phyloP scores from a whole-genome alignment of 139 green algal species.

The Limnomonas spitsbergensis region DNA sequence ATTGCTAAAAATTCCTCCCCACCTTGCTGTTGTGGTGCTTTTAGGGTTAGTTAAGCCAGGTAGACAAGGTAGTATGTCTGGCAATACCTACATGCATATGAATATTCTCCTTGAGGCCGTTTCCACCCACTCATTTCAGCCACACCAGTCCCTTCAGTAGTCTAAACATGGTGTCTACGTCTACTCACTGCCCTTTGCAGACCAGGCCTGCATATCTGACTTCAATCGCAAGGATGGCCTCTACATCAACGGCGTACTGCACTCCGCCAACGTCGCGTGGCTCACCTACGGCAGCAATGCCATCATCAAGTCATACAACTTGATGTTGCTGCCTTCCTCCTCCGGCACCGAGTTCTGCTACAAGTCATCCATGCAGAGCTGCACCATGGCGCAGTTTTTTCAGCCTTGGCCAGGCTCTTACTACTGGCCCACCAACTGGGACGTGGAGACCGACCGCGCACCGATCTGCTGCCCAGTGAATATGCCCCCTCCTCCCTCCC shows the following conservation, averaged over 20 bases:
- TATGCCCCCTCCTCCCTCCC: not conserved
- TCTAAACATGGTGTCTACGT: no score
- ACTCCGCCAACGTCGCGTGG: not conserved
- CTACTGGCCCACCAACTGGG: not conserved
- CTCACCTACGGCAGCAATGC: not conserved
- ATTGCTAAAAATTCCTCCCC: no score
- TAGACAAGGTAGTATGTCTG: no score
- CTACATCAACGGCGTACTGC: not conserved
- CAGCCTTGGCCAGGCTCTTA: not conserved
- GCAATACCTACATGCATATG: no score
- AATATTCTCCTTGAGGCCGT: no score
- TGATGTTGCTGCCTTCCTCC: not conserved
- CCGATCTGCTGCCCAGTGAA: not conserved
- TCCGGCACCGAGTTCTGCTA: not conserved
- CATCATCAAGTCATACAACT: constrained; percentile 1
- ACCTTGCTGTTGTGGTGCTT: no score
- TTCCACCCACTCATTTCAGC: no score
- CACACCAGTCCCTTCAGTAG: no score
- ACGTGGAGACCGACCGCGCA: not conserved
- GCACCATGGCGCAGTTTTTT: not conserved
- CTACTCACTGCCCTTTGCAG: not conserved
- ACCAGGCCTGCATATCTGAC: not conserved
- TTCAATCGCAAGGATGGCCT: not conserved
- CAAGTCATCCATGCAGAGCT: not conserved
- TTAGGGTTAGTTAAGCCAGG: no score